Conservation (phyloP, 192 early-diverging fungal species). For the Coemansia sp. region DNA sequence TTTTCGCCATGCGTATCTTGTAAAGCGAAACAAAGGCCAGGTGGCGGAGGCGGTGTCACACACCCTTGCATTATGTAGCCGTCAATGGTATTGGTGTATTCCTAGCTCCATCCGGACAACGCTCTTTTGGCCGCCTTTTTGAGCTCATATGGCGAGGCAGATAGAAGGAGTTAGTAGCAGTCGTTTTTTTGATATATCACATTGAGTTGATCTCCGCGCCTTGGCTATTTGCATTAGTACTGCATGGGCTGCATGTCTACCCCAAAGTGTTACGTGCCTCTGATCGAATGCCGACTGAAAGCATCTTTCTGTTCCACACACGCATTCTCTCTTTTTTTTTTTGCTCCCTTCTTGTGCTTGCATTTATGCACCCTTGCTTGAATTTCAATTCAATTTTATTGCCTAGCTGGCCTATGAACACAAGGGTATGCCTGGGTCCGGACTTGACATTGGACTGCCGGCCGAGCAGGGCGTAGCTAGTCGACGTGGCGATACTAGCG, state of each 20-base stretch:
- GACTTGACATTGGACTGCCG: constrained; percentile 6
- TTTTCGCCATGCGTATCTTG: neutral
- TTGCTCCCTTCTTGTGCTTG: neutral
- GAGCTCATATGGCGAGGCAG: neutral
- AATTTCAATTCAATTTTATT: neutral
- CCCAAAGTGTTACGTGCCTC: too few species aligned
- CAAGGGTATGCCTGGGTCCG: constrained; percentile 12
- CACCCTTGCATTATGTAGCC: neutral
- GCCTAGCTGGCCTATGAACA: constrained; percentile 5
- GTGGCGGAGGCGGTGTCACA: neutral
- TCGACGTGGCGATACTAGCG: neutral
- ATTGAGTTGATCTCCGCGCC: neutral
- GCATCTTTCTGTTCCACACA: neutral
- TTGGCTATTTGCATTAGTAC: neutral
- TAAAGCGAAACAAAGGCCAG: neutral
- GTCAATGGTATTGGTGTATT: neutral
- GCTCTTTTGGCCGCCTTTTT: neutral
- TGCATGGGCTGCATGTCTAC: neutral
- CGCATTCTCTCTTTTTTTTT: neutral
- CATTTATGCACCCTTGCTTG: neutral
- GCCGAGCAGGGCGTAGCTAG: neutral
- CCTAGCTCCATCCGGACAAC: neutral
- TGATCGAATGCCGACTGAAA: too few species aligned
- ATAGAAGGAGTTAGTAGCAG: neutral
- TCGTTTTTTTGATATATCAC: neutral